Conservation (phyloP, 78 protist genomes). For the Dictyostelium discoideum region DNA sequence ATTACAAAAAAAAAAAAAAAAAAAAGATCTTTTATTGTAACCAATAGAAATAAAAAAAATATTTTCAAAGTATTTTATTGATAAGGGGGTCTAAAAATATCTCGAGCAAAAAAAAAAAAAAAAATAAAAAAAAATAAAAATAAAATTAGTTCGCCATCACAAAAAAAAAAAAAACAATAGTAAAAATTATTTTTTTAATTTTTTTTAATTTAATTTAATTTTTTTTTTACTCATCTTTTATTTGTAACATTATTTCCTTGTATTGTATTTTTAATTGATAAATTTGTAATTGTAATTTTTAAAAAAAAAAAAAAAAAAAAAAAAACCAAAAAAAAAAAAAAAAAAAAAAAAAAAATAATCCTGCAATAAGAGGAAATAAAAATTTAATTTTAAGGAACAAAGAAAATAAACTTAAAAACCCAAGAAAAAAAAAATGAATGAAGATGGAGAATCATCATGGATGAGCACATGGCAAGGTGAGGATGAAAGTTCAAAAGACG, state of each 20-base stretch:
- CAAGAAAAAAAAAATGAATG: not conserved
- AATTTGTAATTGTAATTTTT: not conserved
- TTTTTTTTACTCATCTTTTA: too few species aligned
- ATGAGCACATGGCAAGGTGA: slow-evolving; percentile 21
- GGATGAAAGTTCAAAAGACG: not conserved
- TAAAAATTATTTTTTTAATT: too few species aligned
- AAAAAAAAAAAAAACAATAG: not conserved
- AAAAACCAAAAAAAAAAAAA: not conserved
- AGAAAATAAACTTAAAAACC: not conserved
- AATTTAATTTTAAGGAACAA: not conserved
- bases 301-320: not conserved
- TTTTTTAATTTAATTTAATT: too few species aligned
- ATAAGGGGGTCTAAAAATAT: not conserved
- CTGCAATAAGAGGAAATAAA: not conserved
- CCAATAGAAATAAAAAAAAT: not conserved
- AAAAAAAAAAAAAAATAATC: not conserved
- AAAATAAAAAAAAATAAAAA: too few species aligned
- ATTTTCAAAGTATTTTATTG: not conserved
- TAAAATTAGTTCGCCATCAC: not conserved
- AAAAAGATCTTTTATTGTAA: not conserved
- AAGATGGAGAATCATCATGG: slow-evolving; percentile 31
- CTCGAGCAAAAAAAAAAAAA: not conserved
- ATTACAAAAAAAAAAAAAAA: not conserved
- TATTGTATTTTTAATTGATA: too few species aligned
- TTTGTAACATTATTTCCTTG: too few species aligned